Evolutionary conservation across 1,284 basidiomycete genomes (phyloP).

Genomic region (Cryptococcus amylolentus): DNA sequence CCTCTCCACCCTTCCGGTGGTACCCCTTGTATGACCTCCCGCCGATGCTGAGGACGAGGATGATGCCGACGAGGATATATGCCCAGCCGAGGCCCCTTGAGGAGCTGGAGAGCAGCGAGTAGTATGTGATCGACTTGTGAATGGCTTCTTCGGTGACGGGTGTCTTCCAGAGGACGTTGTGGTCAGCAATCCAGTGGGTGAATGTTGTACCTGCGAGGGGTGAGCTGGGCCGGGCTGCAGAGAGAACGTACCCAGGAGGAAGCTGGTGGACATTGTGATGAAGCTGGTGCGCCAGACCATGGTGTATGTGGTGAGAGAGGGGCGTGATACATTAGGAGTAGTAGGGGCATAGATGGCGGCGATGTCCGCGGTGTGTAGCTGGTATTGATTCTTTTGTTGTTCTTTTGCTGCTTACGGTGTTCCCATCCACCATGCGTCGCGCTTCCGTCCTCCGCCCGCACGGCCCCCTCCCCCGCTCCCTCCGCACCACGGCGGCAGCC

Average conservation of each 20-base stretch:
- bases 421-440: constrained; percentile 1
- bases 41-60: constrained; percentile 26
- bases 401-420: background rate
- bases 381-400: background rate
- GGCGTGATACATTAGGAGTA: background rate
- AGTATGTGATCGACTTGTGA: constrained; percentile 36
- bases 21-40: constrained; percentile 35
- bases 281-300: constrained; percentile 45
- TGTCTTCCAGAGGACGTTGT: constrained; percentile 45
- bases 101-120: constrained; percentile 33
- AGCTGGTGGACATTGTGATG: constrained; percentile 43
- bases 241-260: constrained; percentile 35
- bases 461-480: constrained; percentile 1
- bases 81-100: constrained; percentile 35
- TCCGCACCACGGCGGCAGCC: constrained; percentile 6
- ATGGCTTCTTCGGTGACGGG: constrained; percentile 42
- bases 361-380: background rate
- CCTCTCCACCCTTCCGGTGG: constrained; percentile 35
- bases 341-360: background rate
- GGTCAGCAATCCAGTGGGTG: constrained; percentile 48
- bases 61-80: constrained; percentile 31
- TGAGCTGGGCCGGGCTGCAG: background rate
- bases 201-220: constrained; percentile 41
- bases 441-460: background rate
- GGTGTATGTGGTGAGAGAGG: background rate